Base-by-base conservation (phyloP, 2,329 filamentous ascomycete species). In the Pyrenophora seminiperda region DNA sequence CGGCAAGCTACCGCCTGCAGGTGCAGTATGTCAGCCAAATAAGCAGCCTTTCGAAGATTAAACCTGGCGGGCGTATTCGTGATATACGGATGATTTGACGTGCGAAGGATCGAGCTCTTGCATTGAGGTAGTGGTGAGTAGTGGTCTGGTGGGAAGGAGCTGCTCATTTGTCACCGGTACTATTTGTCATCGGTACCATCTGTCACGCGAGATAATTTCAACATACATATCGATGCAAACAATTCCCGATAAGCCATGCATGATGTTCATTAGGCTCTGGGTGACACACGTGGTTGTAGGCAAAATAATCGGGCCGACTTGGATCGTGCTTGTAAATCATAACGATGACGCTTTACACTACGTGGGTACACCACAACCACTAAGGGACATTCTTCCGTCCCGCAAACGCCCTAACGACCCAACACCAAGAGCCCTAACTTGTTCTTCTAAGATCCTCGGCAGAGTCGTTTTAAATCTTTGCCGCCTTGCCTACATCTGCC, bases 401-500 rank as follows among this genome's bases (percentile, higher is more conserved):
- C 44, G 45, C 39, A 27, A 37, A 41, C n/a, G n/a, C n/a, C n/a
- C n/a, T n/a, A n/a, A 14, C 32, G 11, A 27, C 19, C 32, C 6
- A 17, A 15, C 22, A 41, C 24, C 20, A 22, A 32, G 19, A 4
- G 36, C 34, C 18, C 45, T 49, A 40, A 43, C 32, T 31, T 20
- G 20, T 42, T 52, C 33, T 22, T 29, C 31, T 15, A 14, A 22
- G 11, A 13, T 6, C 14, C 20, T 32, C 24, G 37, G 39, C 10
- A n/a, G 32, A 17, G 32, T 43, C 4, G 4, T 2, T 24, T 7
- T 37, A 27, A 24, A 47, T 36, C 31, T 2, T 17, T 14, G 7
- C 15, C 15, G 3, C 20, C 42, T 50, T 38, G 50, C 50, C 50
- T 50, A 53, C 9, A 50, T 53, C 38, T 46, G 47, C 47, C 50